Percentiles rank a stretch among this genome's conserved stretches.
phyloP scores from a whole-genome alignment of 2,329 filamentous ascomycete genomes.

The Fusarium pseudoanthophilum region DNA sequence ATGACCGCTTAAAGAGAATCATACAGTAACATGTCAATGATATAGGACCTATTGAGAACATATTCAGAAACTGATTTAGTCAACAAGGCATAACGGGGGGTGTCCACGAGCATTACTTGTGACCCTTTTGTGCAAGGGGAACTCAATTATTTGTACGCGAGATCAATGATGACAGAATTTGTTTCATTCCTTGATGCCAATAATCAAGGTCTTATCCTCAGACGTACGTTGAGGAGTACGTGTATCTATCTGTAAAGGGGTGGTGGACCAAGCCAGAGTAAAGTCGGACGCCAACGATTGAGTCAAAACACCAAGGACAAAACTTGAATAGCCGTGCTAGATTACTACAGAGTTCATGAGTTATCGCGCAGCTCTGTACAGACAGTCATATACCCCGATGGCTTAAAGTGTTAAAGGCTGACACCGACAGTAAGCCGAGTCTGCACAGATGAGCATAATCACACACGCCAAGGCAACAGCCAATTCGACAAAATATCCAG shows the following conservation, averaged over 20 bases:
- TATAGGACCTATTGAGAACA: background rate
- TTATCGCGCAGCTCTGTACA: background rate
- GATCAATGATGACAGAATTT: background rate
- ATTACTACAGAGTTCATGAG: background rate
- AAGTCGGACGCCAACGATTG: background rate
- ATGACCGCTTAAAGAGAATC: background rate
- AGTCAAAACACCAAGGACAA: background rate
- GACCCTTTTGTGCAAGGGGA: background rate
- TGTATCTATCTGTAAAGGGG: background rate
- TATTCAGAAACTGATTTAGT: background rate
- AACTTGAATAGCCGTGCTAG: background rate
- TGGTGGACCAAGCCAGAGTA: background rate
- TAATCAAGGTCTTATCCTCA: background rate
- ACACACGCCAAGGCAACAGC: background rate
- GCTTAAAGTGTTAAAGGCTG: background rate
- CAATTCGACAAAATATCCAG: background rate
- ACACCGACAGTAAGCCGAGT: background rate
- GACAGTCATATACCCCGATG: background rate
- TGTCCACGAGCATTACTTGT: background rate
- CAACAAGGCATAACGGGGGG: background rate
- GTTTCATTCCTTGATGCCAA: background rate
- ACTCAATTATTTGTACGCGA: background rate
- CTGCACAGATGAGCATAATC: background rate
- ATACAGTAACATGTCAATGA: background rate
- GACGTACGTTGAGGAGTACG: background rate